A percentile compares a stretch with the other conserved stretches of the same genome.
These are phyloP conservation scores for Rhodosporidiobolus sp. DNA, from an alignment of 768 basidiomycete species.

Conservation along the genomic window DNA sequence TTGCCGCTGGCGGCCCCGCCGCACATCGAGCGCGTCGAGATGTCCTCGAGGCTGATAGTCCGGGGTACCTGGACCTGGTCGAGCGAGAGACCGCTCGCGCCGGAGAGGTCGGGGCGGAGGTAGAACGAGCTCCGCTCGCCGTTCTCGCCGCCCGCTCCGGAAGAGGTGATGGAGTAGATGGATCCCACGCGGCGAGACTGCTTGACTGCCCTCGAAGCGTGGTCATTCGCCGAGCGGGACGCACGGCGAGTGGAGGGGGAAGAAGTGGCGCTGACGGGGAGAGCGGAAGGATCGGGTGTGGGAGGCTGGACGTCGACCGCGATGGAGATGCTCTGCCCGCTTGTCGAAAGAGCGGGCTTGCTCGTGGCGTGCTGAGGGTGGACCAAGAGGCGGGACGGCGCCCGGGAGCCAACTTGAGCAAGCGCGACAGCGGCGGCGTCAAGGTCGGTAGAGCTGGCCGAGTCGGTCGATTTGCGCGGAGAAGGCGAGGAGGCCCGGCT, in stretches of 20 bases:
- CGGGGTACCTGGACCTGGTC: neutral
- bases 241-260: neutral
- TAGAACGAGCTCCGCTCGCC: neutral
- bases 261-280: neutral
- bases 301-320: neutral
- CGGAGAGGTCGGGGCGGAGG: neutral
- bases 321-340: neutral
- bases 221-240: neutral
- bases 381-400: neutral
- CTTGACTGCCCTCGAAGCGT: neutral
- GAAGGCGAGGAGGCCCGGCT: neutral
- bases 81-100: neutral
- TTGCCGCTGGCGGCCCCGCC: neutral
- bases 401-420: neutral
- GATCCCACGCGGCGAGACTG: slow-evolving; percentile 15
- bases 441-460: neutral
- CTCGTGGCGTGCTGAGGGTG: too few relatives aligned
- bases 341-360: neutral
- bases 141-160: neutral
- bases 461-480: neutral
- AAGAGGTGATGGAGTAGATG: slow-evolving; percentile 6
- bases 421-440: slow-evolving; percentile 1
- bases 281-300: neutral
- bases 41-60: neutral
- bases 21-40: neutral